Conservation (phyloP, 2,329 filamentous ascomycete species). For the Ilyonectria robusta region DNA sequence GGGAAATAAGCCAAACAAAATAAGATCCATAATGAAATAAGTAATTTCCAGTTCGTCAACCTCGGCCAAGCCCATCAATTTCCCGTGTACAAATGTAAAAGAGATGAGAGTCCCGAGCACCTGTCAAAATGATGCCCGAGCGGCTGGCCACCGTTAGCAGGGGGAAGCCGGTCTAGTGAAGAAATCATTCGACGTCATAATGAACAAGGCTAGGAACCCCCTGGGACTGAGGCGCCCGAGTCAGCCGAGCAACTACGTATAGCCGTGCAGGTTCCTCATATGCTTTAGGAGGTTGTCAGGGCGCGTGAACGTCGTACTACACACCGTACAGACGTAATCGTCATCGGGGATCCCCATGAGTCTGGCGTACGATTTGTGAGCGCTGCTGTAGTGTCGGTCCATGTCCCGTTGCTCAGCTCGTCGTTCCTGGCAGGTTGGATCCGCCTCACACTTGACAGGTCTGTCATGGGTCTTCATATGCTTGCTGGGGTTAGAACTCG, state of each 20-base stretch:
- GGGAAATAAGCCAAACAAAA: not conserved
- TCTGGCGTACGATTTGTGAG: conserved; percentile 35
- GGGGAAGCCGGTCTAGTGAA: conserved; percentile 29
- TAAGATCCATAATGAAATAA: not conserved
- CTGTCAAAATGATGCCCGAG: conserved; percentile 4
- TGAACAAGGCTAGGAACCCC: conserved; percentile 9
- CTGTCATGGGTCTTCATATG: conserved; percentile 42
- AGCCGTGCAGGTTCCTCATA: conserved; percentile 31
- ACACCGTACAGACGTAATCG: conserved; percentile 21
- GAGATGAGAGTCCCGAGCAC: not conserved
- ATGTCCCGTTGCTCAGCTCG: conserved; percentile 45
- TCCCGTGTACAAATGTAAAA: conserved; percentile 7
- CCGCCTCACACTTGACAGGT: conserved; percentile 41
- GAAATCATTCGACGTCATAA: conserved; percentile 29
- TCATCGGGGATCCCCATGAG: conserved; percentile 19
- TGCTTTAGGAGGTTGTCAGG: conserved; percentile 41
- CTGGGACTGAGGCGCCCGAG: not conserved
- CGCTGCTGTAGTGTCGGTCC: conserved; percentile 41
- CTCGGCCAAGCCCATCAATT: conserved; percentile 13
- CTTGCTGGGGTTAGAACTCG: conserved; percentile 34
- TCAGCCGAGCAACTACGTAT: not conserved
- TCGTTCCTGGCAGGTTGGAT: conserved; percentile 21
- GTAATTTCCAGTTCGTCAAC: not conserved
- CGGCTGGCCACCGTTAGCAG: not conserved
- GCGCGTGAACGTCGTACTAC: conserved; percentile 32